Conservation (phyloP, 2,329 filamentous ascomycete species). For the Colletotrichum godetiae region DNA sequence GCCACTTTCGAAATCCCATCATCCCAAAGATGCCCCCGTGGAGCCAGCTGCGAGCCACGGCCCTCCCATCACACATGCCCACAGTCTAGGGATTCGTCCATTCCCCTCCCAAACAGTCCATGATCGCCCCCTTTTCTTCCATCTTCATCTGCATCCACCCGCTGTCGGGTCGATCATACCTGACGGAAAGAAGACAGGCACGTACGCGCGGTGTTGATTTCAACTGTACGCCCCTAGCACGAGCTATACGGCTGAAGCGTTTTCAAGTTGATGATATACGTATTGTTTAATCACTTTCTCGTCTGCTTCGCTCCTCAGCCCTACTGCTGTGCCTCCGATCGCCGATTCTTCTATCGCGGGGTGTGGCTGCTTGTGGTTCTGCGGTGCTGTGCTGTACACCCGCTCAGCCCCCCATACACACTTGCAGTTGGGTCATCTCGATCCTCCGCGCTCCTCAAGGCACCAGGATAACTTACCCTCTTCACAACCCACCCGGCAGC, state of each 20-base stretch:
- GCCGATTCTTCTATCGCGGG: conserved; percentile 13
- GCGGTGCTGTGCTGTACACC: conserved; percentile 24
- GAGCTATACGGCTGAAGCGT: neutral
- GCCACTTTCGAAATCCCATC: conserved; percentile 31
- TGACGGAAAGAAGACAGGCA: neutral
- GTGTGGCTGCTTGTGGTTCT: conserved; percentile 32
- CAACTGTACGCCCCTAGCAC: neutral
- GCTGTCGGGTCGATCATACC: conserved; percentile 29
- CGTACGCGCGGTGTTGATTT: neutral
- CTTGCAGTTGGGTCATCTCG: conserved; percentile 27
- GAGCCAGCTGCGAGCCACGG: conserved; percentile 10
- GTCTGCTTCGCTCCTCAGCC: conserved; percentile 10
- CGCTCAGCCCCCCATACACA: conserved; percentile 32
- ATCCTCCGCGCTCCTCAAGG: conserved; percentile 19
- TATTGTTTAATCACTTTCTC: neutral
- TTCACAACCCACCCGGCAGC: conserved; percentile 11
- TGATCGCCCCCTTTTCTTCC: conserved; percentile 21
- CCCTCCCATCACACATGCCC: conserved; percentile 26
- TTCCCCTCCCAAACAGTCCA: conserved; percentile 25
- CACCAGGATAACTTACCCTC: conserved; percentile 24
- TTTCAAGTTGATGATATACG: neutral
- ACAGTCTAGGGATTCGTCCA: neutral
- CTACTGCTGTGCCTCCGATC: conserved; percentile 29
- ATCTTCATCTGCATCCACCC: conserved; percentile 18
- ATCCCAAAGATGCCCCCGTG: conserved; percentile 17